These are phyloP conservation scores for Pseudogymnoascus sp. DNA, from an alignment of 2,329 filamentous ascomycete genomes.

Conservation along the genomic window DNA sequence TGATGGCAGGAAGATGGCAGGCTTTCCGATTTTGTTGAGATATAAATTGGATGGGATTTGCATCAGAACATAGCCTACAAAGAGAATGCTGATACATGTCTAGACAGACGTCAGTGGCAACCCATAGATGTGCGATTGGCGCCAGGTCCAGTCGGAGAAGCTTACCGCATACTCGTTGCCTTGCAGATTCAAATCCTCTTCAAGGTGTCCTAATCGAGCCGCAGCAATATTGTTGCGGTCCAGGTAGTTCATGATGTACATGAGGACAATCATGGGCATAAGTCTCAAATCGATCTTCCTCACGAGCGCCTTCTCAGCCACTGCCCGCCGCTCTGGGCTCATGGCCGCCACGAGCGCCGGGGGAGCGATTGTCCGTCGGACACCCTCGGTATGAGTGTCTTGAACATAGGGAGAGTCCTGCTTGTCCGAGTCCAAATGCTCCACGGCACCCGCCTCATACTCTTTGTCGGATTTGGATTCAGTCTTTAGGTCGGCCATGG, in stretches of 20 bases:
- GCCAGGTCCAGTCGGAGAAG: neutral
- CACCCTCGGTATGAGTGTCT: neutral
- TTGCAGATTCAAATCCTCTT: constrained; percentile 34
- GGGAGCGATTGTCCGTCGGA: neutral
- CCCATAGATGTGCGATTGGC: neutral
- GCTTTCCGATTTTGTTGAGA: constrained; percentile 40
- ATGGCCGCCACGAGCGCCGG: constrained; percentile 23
- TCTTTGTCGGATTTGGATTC: neutral
- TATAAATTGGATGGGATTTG: constrained; percentile 39
- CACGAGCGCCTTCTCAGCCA: constrained; percentile 47
- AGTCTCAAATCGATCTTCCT: constrained; percentile 58
- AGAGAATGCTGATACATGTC: constrained; percentile 33
- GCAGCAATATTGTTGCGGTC: constrained; percentile 49
- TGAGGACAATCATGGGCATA: constrained; percentile 58
- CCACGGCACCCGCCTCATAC: neutral
- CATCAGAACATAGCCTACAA: constrained; percentile 29
- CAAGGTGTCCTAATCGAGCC: constrained; percentile 42
- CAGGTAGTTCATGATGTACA: constrained; percentile 64
- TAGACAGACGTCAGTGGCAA: constrained; percentile 19
- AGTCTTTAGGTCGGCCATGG: neutral
- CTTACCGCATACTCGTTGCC: constrained; percentile 34
- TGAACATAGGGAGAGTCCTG: neutral
- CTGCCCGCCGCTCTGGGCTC: constrained; percentile 39
- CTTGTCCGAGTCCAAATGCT: neutral
- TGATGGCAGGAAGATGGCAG: constrained; percentile 41